Evolutionary conservation across 2,329 filamentous ascomycete species (phyloP), one percentile per base, ranked within the genome.

Genomic region (Scedosporium minutisporum): DNA sequence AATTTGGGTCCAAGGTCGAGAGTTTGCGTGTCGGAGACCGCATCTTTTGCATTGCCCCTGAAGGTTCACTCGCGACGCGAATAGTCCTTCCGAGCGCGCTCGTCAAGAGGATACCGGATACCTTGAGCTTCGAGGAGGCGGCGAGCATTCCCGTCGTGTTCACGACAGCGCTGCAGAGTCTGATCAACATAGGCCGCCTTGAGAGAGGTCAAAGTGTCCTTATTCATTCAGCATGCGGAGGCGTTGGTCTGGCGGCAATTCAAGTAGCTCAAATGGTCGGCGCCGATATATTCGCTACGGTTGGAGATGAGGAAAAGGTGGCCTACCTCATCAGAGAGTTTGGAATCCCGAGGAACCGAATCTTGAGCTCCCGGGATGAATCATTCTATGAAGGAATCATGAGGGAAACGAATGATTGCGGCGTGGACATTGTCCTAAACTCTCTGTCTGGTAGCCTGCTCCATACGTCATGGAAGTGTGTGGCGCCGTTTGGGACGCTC

Each of bases 21-120:
- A 78, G 76, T 3, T 86, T 93, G 63, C 77, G 83, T 65, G 69
- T 81, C 4, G 91, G 91, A 63, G 91, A 96, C 76, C 86, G 89
- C 67, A 87, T 96, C 12, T 69, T 68, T 46, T 57, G 62, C 21
- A 57, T 66, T 64, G 55, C 55, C 21, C 58, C 61, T 6, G 66
- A 62, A 18, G 68, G 63, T 62, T 70, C 58, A 71, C 73, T 62
- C 33, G 74, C 69, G 10, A 10, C 41, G 3, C 70, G 63, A 63
- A 65, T 72, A 3, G 69, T 69, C 14, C 73, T 72, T 2, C 66
- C 66, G 51, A 71, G 71, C 25, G 68, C 69, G 10, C 69, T 72
- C 60, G 73, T 71, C 0, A 73, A 73, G 44, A 70, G 71, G 10
- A 73, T 82, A 2, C 76, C 77, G 0, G 67, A 69, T 1, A 67